phyloP scores from a whole-genome alignment of 129 eudicot genomes.

The Gnaphalium uliginosum region DNA sequence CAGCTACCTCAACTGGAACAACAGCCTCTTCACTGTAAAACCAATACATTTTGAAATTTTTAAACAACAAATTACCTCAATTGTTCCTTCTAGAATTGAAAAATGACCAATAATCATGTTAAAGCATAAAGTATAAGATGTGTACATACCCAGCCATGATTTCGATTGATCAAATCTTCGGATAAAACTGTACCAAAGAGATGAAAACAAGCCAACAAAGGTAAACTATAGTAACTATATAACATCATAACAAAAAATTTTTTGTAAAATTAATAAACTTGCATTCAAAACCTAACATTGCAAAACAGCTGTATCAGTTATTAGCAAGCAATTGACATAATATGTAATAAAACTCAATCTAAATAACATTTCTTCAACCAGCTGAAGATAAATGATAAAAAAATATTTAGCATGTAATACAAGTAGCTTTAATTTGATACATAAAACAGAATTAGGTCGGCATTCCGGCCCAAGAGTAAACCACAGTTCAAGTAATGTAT shows the following conservation, averaged over 20 bases:
- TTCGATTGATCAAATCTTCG: conserved; percentile 21
- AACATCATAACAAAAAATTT: too few species aligned
- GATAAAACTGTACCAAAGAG: conserved; percentile 15
- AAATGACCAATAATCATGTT: background rate
- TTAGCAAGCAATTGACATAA: background rate
- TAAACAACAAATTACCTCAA: background rate
- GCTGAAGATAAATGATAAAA: too few species aligned
- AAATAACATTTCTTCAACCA: too few species aligned
- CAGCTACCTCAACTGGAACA: conserved; percentile 55
- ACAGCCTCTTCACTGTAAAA: conserved; percentile 75
- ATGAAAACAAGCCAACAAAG: background rate
- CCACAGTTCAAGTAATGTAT: too few species aligned
- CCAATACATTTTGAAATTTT: background rate
- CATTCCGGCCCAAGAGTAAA: too few species aligned
- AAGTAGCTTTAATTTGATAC: too few species aligned
- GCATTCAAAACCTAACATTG: too few species aligned
- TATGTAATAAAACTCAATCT: background rate
- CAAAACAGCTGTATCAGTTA: background rate
- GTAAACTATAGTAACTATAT: background rate
- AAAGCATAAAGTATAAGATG: background rate
- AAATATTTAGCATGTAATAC: too few species aligned
- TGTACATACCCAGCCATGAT: conserved; percentile 52
- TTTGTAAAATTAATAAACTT: too few species aligned
- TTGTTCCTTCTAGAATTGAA: background rate
- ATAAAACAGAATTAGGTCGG: too few species aligned